Conservation (phyloP, 495 filamentous ascomycete species). For the Trypethelium eluteriae region DNA sequence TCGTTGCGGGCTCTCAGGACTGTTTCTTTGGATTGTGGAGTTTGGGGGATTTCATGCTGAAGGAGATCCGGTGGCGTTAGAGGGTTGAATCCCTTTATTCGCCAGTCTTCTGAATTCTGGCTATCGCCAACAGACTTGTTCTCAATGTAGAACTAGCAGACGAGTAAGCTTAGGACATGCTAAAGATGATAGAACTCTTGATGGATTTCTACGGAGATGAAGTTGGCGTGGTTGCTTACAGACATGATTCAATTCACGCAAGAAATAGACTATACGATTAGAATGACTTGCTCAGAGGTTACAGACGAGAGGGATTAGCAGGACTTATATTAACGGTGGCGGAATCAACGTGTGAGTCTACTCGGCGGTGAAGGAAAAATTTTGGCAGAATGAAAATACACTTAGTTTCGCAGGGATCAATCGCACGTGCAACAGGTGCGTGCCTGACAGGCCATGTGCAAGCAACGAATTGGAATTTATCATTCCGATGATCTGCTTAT, state of each 20-base stretch:
- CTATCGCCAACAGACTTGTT: constrained; percentile 84
- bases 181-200: neutral
- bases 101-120: constrained; percentile 74
- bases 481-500: too few species aligned
- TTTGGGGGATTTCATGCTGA: constrained; percentile 87
- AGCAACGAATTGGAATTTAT: too few species aligned
- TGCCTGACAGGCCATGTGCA: too few species aligned
- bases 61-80: constrained; percentile 89
- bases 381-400: neutral
- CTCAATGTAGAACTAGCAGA: constrained; percentile 67
- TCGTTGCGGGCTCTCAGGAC: constrained; percentile 77
- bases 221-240: neutral
- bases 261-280: neutral
- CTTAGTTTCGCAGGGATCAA: too few species aligned
- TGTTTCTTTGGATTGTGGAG: constrained; percentile 64
- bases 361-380: constrained; percentile 3
- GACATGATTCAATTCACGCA: neutral
- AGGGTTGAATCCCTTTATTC: constrained; percentile 82
- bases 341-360: neutral
- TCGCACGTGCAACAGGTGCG: too few species aligned
- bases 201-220: neutral
- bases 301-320: neutral
- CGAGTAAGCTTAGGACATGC: constrained; percentile 5
- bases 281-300: too few species aligned
- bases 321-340: neutral